phyloP scores from a whole-genome alignment of 2,329 filamentous ascomycete genomes.

The Diaporthe vaccinii region DNA sequence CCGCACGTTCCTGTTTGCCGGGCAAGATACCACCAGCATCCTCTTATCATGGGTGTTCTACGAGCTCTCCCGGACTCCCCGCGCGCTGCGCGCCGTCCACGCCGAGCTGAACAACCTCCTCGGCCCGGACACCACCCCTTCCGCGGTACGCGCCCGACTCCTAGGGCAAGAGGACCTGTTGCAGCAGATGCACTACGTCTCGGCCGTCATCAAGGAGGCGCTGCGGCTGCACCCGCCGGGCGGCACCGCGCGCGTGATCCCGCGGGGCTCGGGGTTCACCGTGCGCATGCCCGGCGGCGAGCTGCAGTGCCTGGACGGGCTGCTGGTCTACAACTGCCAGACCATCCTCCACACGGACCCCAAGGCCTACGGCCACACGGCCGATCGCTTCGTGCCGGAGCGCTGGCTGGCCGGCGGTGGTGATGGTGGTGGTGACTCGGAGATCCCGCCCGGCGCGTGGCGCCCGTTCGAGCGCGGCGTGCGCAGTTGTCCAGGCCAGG shows the following conservation, averaged over 20 bases:
- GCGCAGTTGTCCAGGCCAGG: background rate
- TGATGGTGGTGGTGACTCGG: background rate
- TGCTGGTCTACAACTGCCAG: background rate
- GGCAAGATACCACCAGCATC: slow-evolving; percentile 43
- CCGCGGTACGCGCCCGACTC: background rate
- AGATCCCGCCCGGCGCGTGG: background rate
- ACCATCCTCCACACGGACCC: slow-evolving; percentile 28
- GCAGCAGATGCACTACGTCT: too few species aligned
- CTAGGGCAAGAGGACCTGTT: too few species aligned
- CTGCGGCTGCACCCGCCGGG: slow-evolving; percentile 19
- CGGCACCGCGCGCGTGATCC: background rate
- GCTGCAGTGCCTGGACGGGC: slow-evolving; percentile 37
- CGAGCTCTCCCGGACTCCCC: slow-evolving; percentile 51
- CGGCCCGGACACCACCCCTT: slow-evolving; percentile 41
- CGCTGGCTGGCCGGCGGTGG: slow-evolving; percentile 19
- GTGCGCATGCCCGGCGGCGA: slow-evolving; percentile 41
- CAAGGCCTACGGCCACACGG: slow-evolving; percentile 20
- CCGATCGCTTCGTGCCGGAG: slow-evolving; percentile 35
- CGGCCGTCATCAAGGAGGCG: slow-evolving; percentile 17
- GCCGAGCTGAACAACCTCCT: slow-evolving; percentile 53
- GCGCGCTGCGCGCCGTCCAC: slow-evolving; percentile 47
- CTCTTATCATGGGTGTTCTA: slow-evolving; percentile 54
- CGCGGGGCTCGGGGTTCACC: background rate
- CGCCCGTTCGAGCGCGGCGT: background rate
- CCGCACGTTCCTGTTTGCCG: background rate